phyloP scores from a whole-genome alignment of 495 filamentous ascomycete species.

The Annulohypoxylon nitens region DNA sequence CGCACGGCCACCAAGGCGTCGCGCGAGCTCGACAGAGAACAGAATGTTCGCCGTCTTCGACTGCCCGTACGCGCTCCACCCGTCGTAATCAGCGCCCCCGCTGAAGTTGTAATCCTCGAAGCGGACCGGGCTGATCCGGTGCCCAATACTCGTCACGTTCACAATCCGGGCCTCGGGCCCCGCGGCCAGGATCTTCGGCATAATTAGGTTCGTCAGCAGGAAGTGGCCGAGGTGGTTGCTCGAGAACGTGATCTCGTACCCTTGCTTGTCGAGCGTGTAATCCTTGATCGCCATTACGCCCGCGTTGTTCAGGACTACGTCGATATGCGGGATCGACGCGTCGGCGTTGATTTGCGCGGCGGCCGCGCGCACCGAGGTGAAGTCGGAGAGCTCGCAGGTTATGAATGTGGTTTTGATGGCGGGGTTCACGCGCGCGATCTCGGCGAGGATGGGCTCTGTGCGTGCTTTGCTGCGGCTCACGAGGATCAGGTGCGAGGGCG shows the following conservation, averaged over 20 bases:
- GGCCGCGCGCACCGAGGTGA: slow-evolving; percentile 63
- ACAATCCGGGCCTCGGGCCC: slow-evolving; percentile 53
- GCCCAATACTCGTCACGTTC: slow-evolving; percentile 57
- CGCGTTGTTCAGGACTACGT: slow-evolving; percentile 78
- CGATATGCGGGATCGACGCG: slow-evolving; percentile 64
- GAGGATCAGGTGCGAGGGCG: slow-evolving; percentile 59
- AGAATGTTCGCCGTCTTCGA: slow-evolving; percentile 74
- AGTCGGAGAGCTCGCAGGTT: slow-evolving; percentile 60
- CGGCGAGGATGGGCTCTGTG: slow-evolving; percentile 55
- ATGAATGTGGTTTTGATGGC: slow-evolving; percentile 59
- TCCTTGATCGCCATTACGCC: slow-evolving; percentile 70
- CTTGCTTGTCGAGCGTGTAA: slow-evolving; percentile 54
- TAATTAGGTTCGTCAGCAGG: slow-evolving; percentile 67
- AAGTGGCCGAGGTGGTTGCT: slow-evolving; percentile 72
- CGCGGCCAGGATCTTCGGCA: slow-evolving; percentile 58
- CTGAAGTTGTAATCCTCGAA: slow-evolving; percentile 67
- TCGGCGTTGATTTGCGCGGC: slow-evolving; percentile 59
- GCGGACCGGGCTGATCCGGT: slow-evolving; percentile 57
- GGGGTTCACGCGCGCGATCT: slow-evolving; percentile 54
- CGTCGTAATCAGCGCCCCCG: slow-evolving; percentile 54
- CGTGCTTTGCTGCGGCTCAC: slow-evolving; percentile 56
- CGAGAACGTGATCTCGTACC: slow-evolving; percentile 69
- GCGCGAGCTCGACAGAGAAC: slow-evolving; percentile 63
- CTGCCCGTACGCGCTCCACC: slow-evolving; percentile 65
- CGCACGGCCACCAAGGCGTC: slow-evolving; percentile 51